Base-by-base conservation (phyloP, 2,329 filamentous ascomycete genomes). In the Daldinia eschscholtzii region DNA sequence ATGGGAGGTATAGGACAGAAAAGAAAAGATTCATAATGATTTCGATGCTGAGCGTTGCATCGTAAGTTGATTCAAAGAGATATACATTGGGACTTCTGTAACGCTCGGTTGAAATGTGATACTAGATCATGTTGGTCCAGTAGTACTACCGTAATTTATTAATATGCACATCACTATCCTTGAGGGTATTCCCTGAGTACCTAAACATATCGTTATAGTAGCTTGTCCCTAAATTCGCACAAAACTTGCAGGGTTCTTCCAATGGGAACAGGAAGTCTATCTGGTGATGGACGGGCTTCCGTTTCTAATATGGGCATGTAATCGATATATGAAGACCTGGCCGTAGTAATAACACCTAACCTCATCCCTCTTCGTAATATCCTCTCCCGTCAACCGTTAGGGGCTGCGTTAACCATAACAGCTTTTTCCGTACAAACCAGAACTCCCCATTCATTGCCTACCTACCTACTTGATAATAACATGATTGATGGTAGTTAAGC, bases 1-100 rank as follows among this genome's bases (percentile, higher is more conserved):
- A 73, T 70, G 64, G 64, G 26, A 64, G 69, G 69, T 67, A 74
- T 73, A 67, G 71, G 71, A 68, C 65, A 73, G 61, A 67, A 63
- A 48, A 46, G 41, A 74, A 72, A 68, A 73, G 68, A 70, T 66
- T 53, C 44, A 58, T 67, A 67, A 70, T 67, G 65, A 59, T 57
- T 65, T 67, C 58, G 61, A 64, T 64, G 64, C 48, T 26, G 56
- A 42, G 28, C 26, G 67, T 55, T 18, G 62, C 59, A 58, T 65
- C 58, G 66, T 65, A 63, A 69, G 50, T 48, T 66, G 63, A 60
- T 57, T 55, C 46, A 23, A 52, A 53, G 46, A 57, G 57, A 57
- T 35, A 42, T 23, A 35, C 37, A 18, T 23, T 41, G n/a, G 59
- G 53, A 62, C 46, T 33, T 39, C 18, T 35, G 12, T 15, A n/a